phyloP scores from a whole-genome alignment of 2,329 filamentous ascomycete species.

The Colletotrichum filicis region DNA sequence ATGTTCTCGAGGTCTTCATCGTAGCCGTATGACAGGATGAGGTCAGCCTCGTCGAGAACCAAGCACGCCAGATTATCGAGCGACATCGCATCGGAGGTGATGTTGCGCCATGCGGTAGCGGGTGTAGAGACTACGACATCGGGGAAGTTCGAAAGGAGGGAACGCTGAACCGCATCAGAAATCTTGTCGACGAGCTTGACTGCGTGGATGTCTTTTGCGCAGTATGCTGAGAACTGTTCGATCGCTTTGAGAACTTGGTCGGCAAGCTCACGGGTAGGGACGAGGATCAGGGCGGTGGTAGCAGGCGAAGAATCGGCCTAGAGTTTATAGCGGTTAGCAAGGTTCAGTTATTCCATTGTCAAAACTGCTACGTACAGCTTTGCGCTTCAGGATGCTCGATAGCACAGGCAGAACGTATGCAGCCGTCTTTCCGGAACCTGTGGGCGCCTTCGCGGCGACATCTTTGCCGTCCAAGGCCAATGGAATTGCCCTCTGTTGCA shows the following conservation, averaged over 20 bases:
- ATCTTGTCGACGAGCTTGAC: slow-evolving; percentile 93
- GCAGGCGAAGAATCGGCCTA: slow-evolving; percentile 61
- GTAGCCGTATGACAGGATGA: slow-evolving; percentile 94
- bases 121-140: slow-evolving; percentile 94
- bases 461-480: slow-evolving; percentile 88
- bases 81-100: slow-evolving; percentile 77
- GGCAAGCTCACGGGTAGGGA: slow-evolving; percentile 93
- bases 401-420: slow-evolving; percentile 93
- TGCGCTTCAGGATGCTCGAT: slow-evolving; percentile 83
- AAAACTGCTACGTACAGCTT: slow-evolving; percentile 61
- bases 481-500: slow-evolving; percentile 89
- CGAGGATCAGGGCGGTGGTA: slow-evolving; percentile 86
- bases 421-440: slow-evolving; percentile 97
- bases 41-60: slow-evolving; percentile 93
- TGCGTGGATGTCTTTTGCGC: slow-evolving; percentile 82
- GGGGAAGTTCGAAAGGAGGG: slow-evolving; percentile 84
- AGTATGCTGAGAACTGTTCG: slow-evolving; percentile 82
- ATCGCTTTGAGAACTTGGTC: slow-evolving; percentile 88
- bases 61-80: slow-evolving; percentile 79
- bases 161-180: slow-evolving; percentile 87
- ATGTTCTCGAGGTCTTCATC: slow-evolving; percentile 88
- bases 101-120: slow-evolving; percentile 81
- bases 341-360: neutral
- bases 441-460: slow-evolving; percentile 91
- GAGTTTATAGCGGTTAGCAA: slow-evolving; percentile 21